These are phyloP conservation scores for Chrysosphaeria jannelii DNA, from an alignment of 2,329 filamentous ascomycete species.

Conservation along the genomic window DNA sequence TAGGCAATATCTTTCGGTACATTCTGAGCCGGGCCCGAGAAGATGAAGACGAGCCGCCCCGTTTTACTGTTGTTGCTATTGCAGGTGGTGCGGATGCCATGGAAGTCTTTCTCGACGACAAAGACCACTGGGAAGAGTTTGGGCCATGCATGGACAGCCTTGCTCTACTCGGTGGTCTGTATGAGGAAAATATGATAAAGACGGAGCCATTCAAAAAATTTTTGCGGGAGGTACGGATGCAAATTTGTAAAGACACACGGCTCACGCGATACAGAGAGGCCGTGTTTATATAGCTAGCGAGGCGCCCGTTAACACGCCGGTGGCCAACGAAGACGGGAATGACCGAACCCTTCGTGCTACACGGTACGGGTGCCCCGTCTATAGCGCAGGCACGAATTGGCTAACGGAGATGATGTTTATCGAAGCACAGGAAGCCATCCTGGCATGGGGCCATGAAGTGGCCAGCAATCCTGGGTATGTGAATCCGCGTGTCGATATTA, in stretches of 20 bases:
- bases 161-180: constrained; percentile 18
- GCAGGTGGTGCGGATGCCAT: constrained; percentile 31
- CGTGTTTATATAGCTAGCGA: constrained; percentile 28
- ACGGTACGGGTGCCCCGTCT: constrained; percentile 30
- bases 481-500: constrained; percentile 6
- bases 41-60: constrained; percentile 11
- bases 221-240: constrained; percentile 9
- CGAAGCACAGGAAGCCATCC: constrained; percentile 6
- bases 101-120: constrained; percentile 23
- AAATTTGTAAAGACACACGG: too few species aligned
- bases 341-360: constrained; percentile 11
- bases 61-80: constrained; percentile 43
- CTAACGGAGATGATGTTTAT: constrained; percentile 33
- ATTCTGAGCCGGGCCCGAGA: constrained; percentile 24
- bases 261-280: too few species aligned
- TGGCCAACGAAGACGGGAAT: constrained; percentile 22
- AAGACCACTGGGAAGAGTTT: constrained; percentile 19
- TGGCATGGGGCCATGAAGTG: constrained; percentile 7
- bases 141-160: constrained; percentile 15
- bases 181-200: constrained; percentile 10
- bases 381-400: constrained; percentile 31
- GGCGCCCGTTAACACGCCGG: constrained; percentile 18
- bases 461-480: constrained; percentile 5
- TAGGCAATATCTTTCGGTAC: constrained; percentile 32
- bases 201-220: constrained; percentile 17